Evolutionary conservation across 163 green algal species (phyloP).

Genomic region (Chloromonas sp.): DNA sequence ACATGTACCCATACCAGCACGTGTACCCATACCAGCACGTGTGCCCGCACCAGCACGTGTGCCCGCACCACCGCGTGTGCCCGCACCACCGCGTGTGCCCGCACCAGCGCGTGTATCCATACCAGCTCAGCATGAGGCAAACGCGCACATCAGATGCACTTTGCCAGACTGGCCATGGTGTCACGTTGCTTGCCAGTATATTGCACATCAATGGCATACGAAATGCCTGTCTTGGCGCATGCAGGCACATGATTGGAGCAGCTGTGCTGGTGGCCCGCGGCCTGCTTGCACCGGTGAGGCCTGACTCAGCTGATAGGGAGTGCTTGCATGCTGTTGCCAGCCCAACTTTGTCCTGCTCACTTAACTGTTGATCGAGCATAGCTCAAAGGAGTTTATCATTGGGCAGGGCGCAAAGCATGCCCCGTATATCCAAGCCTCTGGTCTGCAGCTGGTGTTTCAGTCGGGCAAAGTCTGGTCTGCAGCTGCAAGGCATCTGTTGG

Average conservation of each 20-base stretch:
- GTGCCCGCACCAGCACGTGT: no score
- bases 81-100: no score
- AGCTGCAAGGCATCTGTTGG: no score
- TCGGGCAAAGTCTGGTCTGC: no score
- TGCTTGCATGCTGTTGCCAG: neutral
- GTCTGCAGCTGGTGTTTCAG: no score
- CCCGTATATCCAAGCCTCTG: no score
- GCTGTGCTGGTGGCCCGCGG: slow-evolving; percentile 44
- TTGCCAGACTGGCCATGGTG: no score
- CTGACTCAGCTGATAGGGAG: neutral
- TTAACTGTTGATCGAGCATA: neutral
- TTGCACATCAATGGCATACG: neutral
- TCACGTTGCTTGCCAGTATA: neutral
- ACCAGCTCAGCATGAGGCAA: no score
- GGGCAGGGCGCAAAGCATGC: no score
- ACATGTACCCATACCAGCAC: neutral
- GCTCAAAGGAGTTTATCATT: neutral
- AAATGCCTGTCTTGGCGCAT: neutral
- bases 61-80: no score
- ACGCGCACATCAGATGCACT: no score
- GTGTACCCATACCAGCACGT: slow-evolving; percentile 1
- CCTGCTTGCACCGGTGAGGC: slow-evolving; percentile 28
- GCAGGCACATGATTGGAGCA: slow-evolving; percentile 48
- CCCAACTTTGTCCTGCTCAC: neutral
- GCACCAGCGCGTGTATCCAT: no score